Conservation (phyloP, 305 asterid species). For the Fraxinus platypoda region DNA sequence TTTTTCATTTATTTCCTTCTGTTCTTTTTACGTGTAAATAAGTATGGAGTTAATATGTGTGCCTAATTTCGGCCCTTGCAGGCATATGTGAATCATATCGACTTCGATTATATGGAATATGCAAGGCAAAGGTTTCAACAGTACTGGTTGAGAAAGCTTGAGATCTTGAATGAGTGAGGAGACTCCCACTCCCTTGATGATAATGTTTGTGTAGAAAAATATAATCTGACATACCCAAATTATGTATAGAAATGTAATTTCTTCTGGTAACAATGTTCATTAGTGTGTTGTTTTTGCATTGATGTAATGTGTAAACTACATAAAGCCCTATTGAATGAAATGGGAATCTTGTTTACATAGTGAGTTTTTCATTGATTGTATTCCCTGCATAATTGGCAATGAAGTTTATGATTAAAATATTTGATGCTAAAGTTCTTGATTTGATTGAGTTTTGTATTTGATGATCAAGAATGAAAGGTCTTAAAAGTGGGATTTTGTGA, state of each 20-base stretch:
- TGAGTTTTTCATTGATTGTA: not conserved
- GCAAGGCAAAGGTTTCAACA: constrained; percentile 86
- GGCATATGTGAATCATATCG: constrained; percentile 78
- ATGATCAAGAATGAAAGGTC: not conserved
- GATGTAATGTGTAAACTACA: not conserved
- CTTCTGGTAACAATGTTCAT: not conserved
- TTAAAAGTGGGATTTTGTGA: not conserved
- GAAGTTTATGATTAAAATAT: not conserved
- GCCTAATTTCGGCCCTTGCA: constrained; percentile 17
- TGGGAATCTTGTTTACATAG: not conserved
- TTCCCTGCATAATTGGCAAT: not conserved
- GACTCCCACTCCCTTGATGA: constrained; percentile 1
- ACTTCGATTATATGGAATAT: constrained; percentile 74
- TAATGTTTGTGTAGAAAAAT: not conserved
- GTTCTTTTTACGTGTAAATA: not conserved
- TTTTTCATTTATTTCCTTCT: not conserved
- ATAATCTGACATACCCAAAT: not conserved
- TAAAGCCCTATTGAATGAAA: not conserved
- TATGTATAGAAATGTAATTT: not conserved
- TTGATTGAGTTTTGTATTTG: not conserved
- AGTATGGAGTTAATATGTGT: not conserved
- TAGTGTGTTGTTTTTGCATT: not conserved
- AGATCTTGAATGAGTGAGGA: constrained; percentile 26
- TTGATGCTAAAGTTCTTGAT: not conserved
- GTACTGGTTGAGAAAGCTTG: constrained; percentile 63